A percentile compares a stretch with the other conserved stretches of the same genome.
These are phyloP conservation scores for Podospora pseudoanserina DNA, from an alignment of 495 filamentous ascomycete genomes.

Conservation along the genomic window DNA sequence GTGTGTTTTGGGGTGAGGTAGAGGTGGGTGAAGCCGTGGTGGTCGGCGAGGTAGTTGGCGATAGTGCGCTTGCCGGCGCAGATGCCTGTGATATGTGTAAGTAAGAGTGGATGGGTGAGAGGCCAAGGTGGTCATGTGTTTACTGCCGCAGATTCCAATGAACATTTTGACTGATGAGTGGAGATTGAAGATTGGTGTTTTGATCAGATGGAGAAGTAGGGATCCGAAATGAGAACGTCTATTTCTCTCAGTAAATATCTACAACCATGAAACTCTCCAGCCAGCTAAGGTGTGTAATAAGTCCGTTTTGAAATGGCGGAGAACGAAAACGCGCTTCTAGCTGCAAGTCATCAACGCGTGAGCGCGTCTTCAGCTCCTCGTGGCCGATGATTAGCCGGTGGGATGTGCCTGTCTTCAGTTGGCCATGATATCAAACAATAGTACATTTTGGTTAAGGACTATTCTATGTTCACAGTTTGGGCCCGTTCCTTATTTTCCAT, in stretches of 20 bases:
- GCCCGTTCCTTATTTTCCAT: too few species aligned
- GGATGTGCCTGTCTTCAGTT: too few species aligned
- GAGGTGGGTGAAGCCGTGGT: slow-evolving; percentile 69
- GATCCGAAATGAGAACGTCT: background rate
- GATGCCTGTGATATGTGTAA: slow-evolving; percentile 55
- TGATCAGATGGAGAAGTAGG: background rate
- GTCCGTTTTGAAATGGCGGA: background rate
- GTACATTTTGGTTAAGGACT: too few species aligned
- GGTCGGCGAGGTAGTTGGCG: slow-evolving; percentile 72
- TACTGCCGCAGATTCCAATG: slow-evolving; percentile 89
- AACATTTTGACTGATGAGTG: slow-evolving; percentile 57
- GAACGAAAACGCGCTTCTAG: slow-evolving; percentile 18
- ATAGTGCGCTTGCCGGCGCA: slow-evolving; percentile 87
- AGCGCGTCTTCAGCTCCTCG: background rate
- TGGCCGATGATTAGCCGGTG: slow-evolving; percentile 24
- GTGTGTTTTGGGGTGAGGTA: background rate
- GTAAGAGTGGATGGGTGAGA: slow-evolving; percentile 19
- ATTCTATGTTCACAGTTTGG: too few species aligned
- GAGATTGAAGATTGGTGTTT: background rate
- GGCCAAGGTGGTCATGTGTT: slow-evolving; percentile 25
- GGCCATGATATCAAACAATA: too few species aligned
- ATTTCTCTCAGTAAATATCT: background rate
- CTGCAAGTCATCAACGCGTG: slow-evolving; percentile 25
- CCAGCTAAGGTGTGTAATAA: background rate
- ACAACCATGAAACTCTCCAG: background rate